Base-by-base conservation (phyloP, 805 yeast genomes). In the Yamadazyma paraphyllophila region DNA sequence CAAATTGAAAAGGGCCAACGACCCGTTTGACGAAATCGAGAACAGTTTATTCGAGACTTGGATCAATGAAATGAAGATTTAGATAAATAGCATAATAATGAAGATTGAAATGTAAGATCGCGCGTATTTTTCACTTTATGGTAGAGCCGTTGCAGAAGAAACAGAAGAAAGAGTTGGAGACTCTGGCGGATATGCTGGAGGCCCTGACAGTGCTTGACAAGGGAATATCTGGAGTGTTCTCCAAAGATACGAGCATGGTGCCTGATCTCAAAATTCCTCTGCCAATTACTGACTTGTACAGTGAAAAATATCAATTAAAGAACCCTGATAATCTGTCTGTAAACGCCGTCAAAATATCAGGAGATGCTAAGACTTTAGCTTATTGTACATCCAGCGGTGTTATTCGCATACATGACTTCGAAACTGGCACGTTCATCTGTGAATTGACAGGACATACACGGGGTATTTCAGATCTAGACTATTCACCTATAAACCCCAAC, bases 401-500 rank as follows among this genome's bases (percentile, higher is more conserved):
- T 5, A 61, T 71, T 12, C 54, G 55, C 10, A 53, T 71, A 4
- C 66, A 59, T 47, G 39, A 55, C 27, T 42, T 62, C 12, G 33
- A 34, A 0, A 46, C 45, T 7, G 77, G 76, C 2, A 48, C 55
- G 6, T 54, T 69, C 24, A 47, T 63, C 8, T 52, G 69, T 24
- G 59, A 68, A 11, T 54, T 77, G 33, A 46, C 49, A 8, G 91
- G 90, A 1, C 96, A 92, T 59, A 61, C 78, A 1, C 73, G 65
- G 24, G 94, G 96, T 1, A 71, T 92, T 2, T 84, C 91, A 11
- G 90, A 84, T 49, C 55, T 94, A 1, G 77, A 80, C 31, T 92
- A 90, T 81, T 80, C 91, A 1, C 91, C 92, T 2, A 60, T 68
- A 34, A 83, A 86, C 60, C 76, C 85, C 10, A 69, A 73, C 42